Conservation (phyloP, 2,329 filamentous ascomycete genomes). For the Penicillium vulpinum region DNA sequence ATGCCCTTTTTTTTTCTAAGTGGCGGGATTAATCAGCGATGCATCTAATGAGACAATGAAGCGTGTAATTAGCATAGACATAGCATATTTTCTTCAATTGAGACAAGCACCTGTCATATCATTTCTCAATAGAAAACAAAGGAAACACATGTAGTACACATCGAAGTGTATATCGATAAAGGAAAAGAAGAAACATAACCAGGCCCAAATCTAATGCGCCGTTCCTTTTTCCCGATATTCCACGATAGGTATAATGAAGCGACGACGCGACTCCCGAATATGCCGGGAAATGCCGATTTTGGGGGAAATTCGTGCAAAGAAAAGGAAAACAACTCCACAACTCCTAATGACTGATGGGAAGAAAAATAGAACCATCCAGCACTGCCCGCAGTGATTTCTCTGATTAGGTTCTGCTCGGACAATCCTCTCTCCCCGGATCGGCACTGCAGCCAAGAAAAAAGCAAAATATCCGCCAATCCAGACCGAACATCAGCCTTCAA, state of each 20-base stretch:
- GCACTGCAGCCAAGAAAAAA: not conserved
- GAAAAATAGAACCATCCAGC: conserved; percentile 1
- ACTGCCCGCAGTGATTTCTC: conserved; percentile 14
- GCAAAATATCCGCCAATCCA: not conserved
- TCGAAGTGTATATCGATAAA: not conserved
- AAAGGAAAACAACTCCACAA: not conserved
- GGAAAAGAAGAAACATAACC: not conserved
- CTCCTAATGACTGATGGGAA: not conserved
- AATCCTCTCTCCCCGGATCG: not conserved
- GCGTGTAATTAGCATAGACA: conserved; percentile 8
- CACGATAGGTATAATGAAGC: not conserved
- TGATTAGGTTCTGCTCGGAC: not conserved
- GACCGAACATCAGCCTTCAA: not conserved
- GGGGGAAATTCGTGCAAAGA: not conserved
- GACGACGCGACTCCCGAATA: not conserved
- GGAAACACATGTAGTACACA: not conserved
- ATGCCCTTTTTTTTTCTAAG: not conserved
- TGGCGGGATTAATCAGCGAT: not conserved
- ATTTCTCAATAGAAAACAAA: not conserved
- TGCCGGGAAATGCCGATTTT: not conserved
- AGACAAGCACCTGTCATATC: conserved; percentile 2
- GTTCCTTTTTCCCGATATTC: not conserved
- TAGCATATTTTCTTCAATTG: conserved; percentile 6
- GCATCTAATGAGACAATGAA: conserved; percentile 12
- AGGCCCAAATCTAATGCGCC: conserved; percentile 3